Percentiles rank a stretch among this genome's conserved stretches.
Evolutionary conservation across 1,284 basidiomycete genomes (phyloP).

Genomic region (Leccinum huronense): DNA sequence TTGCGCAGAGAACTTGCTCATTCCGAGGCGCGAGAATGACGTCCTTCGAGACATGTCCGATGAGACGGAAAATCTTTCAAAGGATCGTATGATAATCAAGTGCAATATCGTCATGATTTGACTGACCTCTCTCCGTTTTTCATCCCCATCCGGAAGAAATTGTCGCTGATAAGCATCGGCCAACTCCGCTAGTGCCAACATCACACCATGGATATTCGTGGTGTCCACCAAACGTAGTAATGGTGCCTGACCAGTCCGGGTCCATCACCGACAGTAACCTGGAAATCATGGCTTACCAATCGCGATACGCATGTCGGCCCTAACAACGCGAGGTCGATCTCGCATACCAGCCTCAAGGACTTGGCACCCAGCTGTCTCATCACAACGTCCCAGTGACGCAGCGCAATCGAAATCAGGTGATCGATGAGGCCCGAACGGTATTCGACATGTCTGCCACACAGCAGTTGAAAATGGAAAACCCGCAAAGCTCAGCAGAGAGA

Average conservation of each 20-base stretch:
- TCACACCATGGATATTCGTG: constrained; percentile 78
- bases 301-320: constrained; percentile 49
- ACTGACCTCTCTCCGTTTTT: constrained; percentile 42
- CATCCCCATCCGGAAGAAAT: constrained; percentile 29
- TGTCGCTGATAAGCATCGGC: constrained; percentile 50
- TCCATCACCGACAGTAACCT: constrained; percentile 16
- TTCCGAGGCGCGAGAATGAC: constrained; percentile 69
- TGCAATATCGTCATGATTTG: constrained; percentile 3
- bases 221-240: constrained; percentile 67
- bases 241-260: constrained; percentile 42
- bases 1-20: constrained; percentile 70
- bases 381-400: constrained; percentile 87
- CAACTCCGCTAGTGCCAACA: constrained; percentile 73
- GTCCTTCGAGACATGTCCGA: constrained; percentile 54
- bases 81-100: constrained; percentile 4
- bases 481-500: constrained; percentile 7
- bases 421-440: constrained; percentile 74
- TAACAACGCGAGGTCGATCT: constrained; percentile 55
- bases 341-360: constrained; percentile 69
- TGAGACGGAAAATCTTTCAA: constrained; percentile 55
- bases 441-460: constrained; percentile 52
- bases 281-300: constrained; percentile 43
- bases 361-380: constrained; percentile 83
- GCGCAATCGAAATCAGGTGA: constrained; percentile 72
- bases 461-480: constrained; percentile 8